Conservation (phyloP, 192 early-diverging fungal species). For the Glomus cerebriforme region DNA sequence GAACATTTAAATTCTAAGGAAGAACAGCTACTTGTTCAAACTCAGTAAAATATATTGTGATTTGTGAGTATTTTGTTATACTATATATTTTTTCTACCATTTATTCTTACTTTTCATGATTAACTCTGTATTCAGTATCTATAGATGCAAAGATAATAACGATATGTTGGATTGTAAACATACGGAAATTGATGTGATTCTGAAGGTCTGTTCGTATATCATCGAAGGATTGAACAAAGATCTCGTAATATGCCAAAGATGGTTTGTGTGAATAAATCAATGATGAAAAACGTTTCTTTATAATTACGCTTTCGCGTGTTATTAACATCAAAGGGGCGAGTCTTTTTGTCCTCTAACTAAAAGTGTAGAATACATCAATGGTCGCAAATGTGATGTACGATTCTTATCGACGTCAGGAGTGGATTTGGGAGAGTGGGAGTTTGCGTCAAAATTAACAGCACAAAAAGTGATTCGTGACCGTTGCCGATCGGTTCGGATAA, state of each 20-base stretch:
- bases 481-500: conserved; percentile 23
- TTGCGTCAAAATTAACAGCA: conserved; percentile 22
- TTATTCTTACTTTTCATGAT: conserved; percentile 32
- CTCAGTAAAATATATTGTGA: conserved; percentile 32
- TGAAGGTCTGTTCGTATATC: conserved; percentile 34
- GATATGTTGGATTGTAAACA: conserved; percentile 27
- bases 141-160: conserved; percentile 12
- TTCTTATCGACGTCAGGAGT: conserved; percentile 30
- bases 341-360: conserved; percentile 30
- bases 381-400: conserved; percentile 32
- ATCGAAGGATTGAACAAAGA: conserved; percentile 26
- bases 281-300: conserved; percentile 26
- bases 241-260: conserved; percentile 31
- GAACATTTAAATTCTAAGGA: conserved; percentile 12
- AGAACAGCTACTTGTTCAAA: conserved; percentile 29
- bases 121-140: conserved; percentile 27
- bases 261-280: conserved; percentile 29
- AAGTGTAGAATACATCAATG: conserved; percentile 23
- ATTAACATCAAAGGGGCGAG: conserved; percentile 25
- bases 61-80: conserved; percentile 30
- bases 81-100: conserved; percentile 13
- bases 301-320: conserved; percentile 12
- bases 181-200: conserved; percentile 33
- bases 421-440: conserved; percentile 34
- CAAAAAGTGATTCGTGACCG: conserved; percentile 22